A percentile compares a stretch with the other conserved stretches of the same genome.
These are phyloP conservation scores for Saccharomycopsis javanensis DNA, from an alignment of 805 yeast genomes.

Conservation along the genomic window DNA sequence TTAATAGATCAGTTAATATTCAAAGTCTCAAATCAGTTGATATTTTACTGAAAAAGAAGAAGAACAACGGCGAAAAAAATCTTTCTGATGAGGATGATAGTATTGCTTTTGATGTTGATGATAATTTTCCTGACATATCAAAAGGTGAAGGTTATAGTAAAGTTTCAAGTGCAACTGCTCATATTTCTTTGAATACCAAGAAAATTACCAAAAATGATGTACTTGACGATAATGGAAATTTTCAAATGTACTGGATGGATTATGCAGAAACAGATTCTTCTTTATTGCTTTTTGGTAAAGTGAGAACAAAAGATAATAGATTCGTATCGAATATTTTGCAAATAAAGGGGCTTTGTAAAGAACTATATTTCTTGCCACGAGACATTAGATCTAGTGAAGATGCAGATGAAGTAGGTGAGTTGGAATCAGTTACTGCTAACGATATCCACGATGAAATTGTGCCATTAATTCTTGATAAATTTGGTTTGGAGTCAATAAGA, in stretches of 20 bases:
- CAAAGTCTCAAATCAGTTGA: slow-evolving; percentile 21
- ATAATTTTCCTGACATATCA: background rate
- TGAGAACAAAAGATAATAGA: slow-evolving; percentile 41
- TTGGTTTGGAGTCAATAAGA: slow-evolving; percentile 50
- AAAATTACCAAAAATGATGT: slow-evolving; percentile 22
- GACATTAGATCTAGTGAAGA: slow-evolving; percentile 18
- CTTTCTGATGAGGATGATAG: background rate
- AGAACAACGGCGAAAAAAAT: background rate
- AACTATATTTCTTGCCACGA: slow-evolving; percentile 71
- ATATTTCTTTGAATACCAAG: background rate
- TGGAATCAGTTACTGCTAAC: slow-evolving; percentile 36
- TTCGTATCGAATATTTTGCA: slow-evolving; percentile 70
- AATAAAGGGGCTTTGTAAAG: slow-evolving; percentile 57
- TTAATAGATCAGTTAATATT: slow-evolving; percentile 35
- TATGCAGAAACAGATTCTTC: slow-evolving; percentile 67
- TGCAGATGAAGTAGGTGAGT: slow-evolving; percentile 28
- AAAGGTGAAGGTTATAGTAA: background rate
- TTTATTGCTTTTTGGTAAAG: slow-evolving; percentile 73
- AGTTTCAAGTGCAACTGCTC: background rate
- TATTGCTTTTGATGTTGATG: background rate
- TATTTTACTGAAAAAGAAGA: background rate
- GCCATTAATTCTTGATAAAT: slow-evolving; percentile 52
- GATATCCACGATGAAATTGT: slow-evolving; percentile 75
- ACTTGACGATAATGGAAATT: slow-evolving; percentile 34
- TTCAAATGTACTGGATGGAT: slow-evolving; percentile 86